Percentiles rank a stretch among this genome's conserved stretches.
These are phyloP conservation scores for Fusarium pseudograminearum DNA, from an alignment of 2,329 filamentous ascomycete species.

Conservation along the genomic window DNA sequence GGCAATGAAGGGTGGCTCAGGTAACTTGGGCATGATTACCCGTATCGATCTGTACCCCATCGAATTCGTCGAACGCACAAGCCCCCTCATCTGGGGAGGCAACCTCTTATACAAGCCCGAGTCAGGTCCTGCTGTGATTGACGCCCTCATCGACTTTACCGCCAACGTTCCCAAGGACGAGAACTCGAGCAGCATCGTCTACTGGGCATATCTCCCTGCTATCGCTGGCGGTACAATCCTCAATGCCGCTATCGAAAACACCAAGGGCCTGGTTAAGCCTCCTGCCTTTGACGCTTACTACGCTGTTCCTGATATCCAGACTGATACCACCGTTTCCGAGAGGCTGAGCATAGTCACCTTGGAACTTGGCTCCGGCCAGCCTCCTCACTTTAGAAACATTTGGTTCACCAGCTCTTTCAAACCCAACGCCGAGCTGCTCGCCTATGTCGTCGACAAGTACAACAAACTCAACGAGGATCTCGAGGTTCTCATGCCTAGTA, in stretches of 20 bases:
- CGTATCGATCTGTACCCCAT: conserved; percentile 51
- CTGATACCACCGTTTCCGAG: conserved; percentile 48
- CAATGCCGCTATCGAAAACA: conserved; percentile 51
- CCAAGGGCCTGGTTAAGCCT: conserved; percentile 44
- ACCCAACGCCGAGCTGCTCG: conserved; percentile 53
- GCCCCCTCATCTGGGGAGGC: conserved; percentile 51
- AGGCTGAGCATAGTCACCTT: conserved; percentile 48
- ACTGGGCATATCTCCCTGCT: conserved; percentile 51
- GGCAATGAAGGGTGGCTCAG: conserved; percentile 61
- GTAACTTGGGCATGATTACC: conserved; percentile 59
- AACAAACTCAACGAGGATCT: conserved; percentile 46
- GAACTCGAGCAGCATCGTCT: conserved; percentile 51
- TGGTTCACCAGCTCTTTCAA: conserved; percentile 55
- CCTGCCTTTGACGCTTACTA: conserved; percentile 50
- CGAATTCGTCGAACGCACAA: conserved; percentile 43
- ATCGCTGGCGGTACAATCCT: conserved; percentile 48
- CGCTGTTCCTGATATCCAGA: conserved; percentile 33
- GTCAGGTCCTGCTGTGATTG: conserved; percentile 40
- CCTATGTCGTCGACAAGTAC: conserved; percentile 51
- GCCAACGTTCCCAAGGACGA: conserved; percentile 50
- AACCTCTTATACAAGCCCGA: conserved; percentile 46
- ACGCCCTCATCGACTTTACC: conserved; percentile 52
- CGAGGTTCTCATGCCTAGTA: conserved; percentile 43
- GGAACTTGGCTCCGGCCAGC: conserved; percentile 49
- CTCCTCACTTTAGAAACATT: conserved; percentile 48